A percentile compares a stretch with the other conserved stretches of the same genome.
Evolutionary conservation across 805 yeast species (phyloP).

Genomic region (Candida suzukii): DNA sequence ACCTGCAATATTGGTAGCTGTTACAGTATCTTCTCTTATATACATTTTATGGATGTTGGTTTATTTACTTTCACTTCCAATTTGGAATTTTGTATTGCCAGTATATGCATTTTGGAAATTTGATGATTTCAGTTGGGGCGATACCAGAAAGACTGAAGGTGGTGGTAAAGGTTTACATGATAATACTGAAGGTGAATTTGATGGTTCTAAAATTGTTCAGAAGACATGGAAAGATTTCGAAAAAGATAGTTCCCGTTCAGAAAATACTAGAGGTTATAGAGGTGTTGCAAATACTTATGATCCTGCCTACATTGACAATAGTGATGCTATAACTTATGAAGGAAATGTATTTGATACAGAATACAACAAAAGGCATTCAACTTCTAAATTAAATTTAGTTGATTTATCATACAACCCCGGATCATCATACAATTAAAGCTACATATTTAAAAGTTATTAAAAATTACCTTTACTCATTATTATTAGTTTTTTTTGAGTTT

Average conservation of each 20-base stretch:
- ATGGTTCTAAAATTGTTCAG: slow-evolving; percentile 84
- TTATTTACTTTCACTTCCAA: slow-evolving; percentile 76
- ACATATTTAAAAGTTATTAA: no score
- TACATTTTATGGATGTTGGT: slow-evolving; percentile 75
- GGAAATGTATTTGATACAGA: neutral
- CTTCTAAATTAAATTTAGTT: neutral
- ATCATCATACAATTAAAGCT: no score
- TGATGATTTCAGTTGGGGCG: slow-evolving; percentile 97
- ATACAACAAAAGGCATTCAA: neutral
- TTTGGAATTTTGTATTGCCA: slow-evolving; percentile 90
- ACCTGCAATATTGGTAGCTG: slow-evolving; percentile 74
- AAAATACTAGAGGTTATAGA: no score
- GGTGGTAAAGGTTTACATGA: slow-evolving; percentile 66
- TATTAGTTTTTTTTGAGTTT: no score
- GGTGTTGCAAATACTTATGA: slow-evolving; percentile 21
- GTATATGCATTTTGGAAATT: slow-evolving; percentile 88
- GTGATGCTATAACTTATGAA: slow-evolving; percentile 1
- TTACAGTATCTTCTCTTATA: slow-evolving; percentile 69
- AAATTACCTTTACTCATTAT: no score
- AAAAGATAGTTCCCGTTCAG: no score
- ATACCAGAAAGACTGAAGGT: slow-evolving; percentile 72
- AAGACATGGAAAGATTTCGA: slow-evolving; percentile 94
- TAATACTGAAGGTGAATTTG: slow-evolving; percentile 74
- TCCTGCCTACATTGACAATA: slow-evolving; percentile 12
- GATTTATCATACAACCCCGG: no score